Base-by-base conservation (phyloP, 2,329 filamentous ascomycete species). In the Tolypocladium inflatum region DNA sequence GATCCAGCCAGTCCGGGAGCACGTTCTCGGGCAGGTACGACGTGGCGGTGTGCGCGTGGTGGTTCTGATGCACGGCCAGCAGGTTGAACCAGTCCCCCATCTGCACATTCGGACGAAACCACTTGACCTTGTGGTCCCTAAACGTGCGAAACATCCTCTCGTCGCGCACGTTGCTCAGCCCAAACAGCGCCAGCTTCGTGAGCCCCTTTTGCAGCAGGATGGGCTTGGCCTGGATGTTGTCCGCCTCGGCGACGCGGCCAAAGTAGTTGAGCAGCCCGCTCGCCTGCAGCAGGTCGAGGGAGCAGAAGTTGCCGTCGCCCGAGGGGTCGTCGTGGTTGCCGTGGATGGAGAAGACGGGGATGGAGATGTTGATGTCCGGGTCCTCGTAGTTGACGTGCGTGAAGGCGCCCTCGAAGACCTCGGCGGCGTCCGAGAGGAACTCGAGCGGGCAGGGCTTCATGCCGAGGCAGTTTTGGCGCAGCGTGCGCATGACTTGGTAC, bases 341-440 rank as follows among this genome's bases (percentile, higher is more conserved):
- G 67, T 99, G 95, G 45, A 99, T 99, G 0, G 93, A 96, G 70
- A 99, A 99, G 35, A 99, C 91, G 0, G 94, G 94, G 58, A 97
- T 97, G 1, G 92, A 90, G 60, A 99, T 85, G 67, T 99, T 99
- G 73, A 99, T 97, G 66, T 99, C 91, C 30, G 90, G 85, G 67
- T 99, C 94, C 73, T 97, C 91, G 73, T 99, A 99, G 73, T 99
- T 99, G 73, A 96, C 93, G 71, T 97, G 89, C 55, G 91, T 87
- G 69, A 97, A 96, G 0, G 91, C 87, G 8, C 89, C 89, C 61
- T 91, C 88, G 66, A 99, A 97, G 62, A 93, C 90, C 66, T 96
- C 89, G 64, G 87, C 91, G 9, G 90, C 91, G 72, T 99, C 94
- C 69, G 91, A 96, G 51, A 99, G 80, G 73, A 97, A 91, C 72